Evolutionary conservation across 225 moss, liverwort and hornwort genomes (phyloP).

Genomic region (Polytrichum commune): DNA sequence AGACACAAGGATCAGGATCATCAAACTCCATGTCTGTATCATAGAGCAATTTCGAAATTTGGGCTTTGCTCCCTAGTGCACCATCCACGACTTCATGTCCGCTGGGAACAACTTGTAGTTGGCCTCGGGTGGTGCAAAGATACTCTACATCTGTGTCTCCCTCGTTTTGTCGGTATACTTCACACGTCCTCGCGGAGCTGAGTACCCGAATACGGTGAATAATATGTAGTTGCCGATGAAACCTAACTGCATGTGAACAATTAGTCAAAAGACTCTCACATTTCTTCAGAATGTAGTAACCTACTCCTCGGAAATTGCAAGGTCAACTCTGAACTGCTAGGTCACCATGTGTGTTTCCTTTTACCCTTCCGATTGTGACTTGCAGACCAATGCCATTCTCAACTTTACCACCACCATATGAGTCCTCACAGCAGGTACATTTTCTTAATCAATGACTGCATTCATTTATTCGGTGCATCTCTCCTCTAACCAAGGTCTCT

Average conservation of each 20-base stretch:
- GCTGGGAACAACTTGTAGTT: slow-evolving; percentile 7
- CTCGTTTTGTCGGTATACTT: slow-evolving; percentile 62
- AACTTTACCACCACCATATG: too few relatives aligned
- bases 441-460: too few relatives aligned
- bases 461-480: too few relatives aligned
- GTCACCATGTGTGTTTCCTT: too few relatives aligned
- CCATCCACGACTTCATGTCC: neutral
- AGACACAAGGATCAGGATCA: slow-evolving; percentile 53
- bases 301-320: too few relatives aligned
- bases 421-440: too few relatives aligned
- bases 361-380: too few relatives aligned
- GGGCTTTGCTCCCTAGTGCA: neutral
- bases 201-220: slow-evolving; percentile 56
- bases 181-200: slow-evolving; percentile 69
- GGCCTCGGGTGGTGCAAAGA: slow-evolving; percentile 62
- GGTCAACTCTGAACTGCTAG: too few relatives aligned
- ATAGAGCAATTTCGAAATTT: slow-evolving; percentile 26
- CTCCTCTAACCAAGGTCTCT: too few relatives aligned
- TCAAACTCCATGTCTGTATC: slow-evolving; percentile 51
- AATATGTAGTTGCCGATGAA: slow-evolving; percentile 41
- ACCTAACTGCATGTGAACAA: slow-evolving; percentile 47
- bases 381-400: too few relatives aligned
- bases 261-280: neutral
- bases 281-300: too few relatives aligned
- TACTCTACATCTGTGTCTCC: slow-evolving; percentile 66